Percentiles rank a stretch among this genome's conserved stretches.
These are phyloP conservation scores for Pythium chondricola DNA, from an alignment of 352 stramenopile species.

Conservation along the genomic window DNA sequence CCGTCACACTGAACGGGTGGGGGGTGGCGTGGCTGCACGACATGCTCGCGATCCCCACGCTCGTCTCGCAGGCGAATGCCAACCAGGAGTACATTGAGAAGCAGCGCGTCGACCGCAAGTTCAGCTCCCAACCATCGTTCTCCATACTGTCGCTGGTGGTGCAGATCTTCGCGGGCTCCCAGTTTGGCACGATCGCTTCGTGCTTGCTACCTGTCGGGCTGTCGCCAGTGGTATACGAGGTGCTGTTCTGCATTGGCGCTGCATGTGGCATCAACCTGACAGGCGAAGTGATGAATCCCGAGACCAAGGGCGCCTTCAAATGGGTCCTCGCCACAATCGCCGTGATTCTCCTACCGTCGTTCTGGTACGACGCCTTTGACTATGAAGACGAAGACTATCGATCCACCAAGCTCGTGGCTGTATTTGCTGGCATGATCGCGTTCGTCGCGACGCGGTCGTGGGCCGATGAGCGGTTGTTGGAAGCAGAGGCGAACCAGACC, in stretches of 20 bases:
- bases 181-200: constrained; percentile 6
- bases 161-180: constrained; percentile 1
- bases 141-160: constrained; percentile 9
- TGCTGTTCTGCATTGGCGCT: constrained; percentile 14
- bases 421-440: background rate
- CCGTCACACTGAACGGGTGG: constrained; percentile 15
- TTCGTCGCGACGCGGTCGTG: constrained; percentile 5
- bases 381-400: constrained; percentile 4
- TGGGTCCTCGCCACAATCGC: background rate
- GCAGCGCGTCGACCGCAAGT: constrained; percentile 7
- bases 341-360: background rate
- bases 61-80: constrained; percentile 16
- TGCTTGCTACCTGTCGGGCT: constrained; percentile 6
- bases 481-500: background rate
- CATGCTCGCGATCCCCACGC: constrained; percentile 11
- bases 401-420: background rate
- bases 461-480: background rate
- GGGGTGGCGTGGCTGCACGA: constrained; percentile 18
- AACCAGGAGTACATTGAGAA: constrained; percentile 9
- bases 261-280: constrained; percentile 14
- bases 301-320: background rate
- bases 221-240: constrained; percentile 4
- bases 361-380: background rate
- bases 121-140: constrained; percentile 6
- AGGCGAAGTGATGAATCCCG: constrained; percentile 9